Percentiles rank a stretch among this genome's conserved stretches.
These are phyloP conservation scores for Coprinopsis sp. DNA, from an alignment of 768 basidiomycete species.

Conservation along the genomic window DNA sequence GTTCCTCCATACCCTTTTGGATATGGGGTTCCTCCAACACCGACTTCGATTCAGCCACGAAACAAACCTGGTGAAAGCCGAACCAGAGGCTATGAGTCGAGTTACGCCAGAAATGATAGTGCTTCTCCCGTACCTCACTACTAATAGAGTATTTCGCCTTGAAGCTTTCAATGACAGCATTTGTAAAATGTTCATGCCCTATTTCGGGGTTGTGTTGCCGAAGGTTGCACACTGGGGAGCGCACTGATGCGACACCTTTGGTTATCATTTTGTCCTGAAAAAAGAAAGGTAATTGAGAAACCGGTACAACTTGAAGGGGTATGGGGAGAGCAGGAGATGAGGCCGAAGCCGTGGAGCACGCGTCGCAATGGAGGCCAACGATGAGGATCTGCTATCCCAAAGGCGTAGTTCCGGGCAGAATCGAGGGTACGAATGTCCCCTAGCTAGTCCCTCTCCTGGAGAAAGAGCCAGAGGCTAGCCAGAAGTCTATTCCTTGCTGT, in stretches of 20 bases:
- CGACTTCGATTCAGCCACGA: constrained; percentile 43
- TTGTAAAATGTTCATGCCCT: constrained; percentile 66
- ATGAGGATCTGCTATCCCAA: too few relatives aligned
- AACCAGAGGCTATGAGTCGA: neutral
- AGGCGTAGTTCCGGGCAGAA: too few relatives aligned
- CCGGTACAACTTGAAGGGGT: neutral
- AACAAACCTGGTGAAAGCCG: constrained; percentile 27
- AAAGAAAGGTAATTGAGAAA: neutral
- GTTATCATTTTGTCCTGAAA: constrained; percentile 72
- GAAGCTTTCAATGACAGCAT: constrained; percentile 69
- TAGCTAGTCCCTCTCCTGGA: too few relatives aligned
- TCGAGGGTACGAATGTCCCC: too few relatives aligned
- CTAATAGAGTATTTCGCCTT: constrained; percentile 44
- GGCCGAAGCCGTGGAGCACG: too few relatives aligned
- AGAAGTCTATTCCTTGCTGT: too few relatives aligned
- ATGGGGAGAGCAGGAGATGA: neutral
- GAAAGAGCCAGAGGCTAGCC: too few relatives aligned
- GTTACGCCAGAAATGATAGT: neutral
- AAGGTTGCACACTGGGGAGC: constrained; percentile 89
- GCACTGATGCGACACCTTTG: constrained; percentile 85
- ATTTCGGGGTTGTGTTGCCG: constrained; percentile 44
- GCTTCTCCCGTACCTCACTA: constrained; percentile 22
- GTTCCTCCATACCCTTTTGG: constrained; percentile 61
- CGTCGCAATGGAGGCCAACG: too few relatives aligned
- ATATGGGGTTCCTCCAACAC: constrained; percentile 54